These are phyloP conservation scores for Alternaria sp. DNA, from an alignment of 2,329 filamentous ascomycete species.

Conservation along the genomic window DNA sequence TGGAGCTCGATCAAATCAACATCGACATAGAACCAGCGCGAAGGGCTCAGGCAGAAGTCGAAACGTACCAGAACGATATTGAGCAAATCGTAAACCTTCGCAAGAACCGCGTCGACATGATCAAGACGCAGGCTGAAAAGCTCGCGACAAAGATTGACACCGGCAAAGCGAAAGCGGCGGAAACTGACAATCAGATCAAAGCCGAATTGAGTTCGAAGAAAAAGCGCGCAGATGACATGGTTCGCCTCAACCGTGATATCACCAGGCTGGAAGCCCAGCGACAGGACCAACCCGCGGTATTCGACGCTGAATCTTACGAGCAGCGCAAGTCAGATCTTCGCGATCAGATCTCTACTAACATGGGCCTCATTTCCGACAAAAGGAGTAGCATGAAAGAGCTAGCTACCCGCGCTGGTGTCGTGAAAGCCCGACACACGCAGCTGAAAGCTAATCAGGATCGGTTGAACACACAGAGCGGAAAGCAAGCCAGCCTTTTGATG, in stretches of 20 bases:
- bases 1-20: conserved; percentile 66
- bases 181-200: conserved; percentile 50
- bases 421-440: conserved; percentile 38
- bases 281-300: conserved; percentile 67
- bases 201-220: conserved; percentile 54
- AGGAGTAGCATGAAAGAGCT: conserved; percentile 46
- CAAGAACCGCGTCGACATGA: conserved; percentile 59
- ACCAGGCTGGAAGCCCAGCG: conserved; percentile 67
- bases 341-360: conserved; percentile 56
- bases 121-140: conserved; percentile 60
- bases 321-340: conserved; percentile 70
- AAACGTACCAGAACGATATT: conserved; percentile 68
- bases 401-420: conserved; percentile 3
- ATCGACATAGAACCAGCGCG: conserved; percentile 70
- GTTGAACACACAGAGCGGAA: conserved; percentile 46
- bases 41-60: conserved; percentile 71
- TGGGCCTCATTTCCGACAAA: conserved; percentile 51
- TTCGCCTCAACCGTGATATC: conserved; percentile 57
- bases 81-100: conserved; percentile 62
- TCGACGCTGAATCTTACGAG: conserved; percentile 75
- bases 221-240: conserved; percentile 39
- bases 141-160: conserved; percentile 44
- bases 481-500: conserved; percentile 65
- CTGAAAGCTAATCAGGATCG: conserved; percentile 16
- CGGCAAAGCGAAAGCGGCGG: conserved; percentile 48